Evolutionary conservation across 176 grass and related monocot species (phyloP).

Genomic region (Musa beccarii): DNA sequence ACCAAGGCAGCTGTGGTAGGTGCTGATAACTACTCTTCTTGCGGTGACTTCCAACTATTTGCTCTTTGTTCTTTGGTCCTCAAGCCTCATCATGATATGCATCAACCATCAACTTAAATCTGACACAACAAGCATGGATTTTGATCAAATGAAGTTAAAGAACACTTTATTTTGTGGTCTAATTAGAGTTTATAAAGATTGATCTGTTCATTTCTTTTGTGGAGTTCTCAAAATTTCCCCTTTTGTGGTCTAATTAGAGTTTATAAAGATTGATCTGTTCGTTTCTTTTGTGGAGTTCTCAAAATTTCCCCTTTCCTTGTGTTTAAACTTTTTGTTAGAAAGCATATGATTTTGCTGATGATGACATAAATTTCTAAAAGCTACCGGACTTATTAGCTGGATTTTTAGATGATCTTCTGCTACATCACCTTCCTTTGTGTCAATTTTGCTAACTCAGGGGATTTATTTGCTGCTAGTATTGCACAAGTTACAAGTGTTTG

Average conservation of each 20-base stretch:
- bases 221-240: no score
- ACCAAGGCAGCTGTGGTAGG: conserved; percentile 20
- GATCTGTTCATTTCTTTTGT: neutral
- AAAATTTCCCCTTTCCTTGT: no score
- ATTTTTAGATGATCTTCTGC: neutral
- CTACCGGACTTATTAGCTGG: neutral
- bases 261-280: neutral
- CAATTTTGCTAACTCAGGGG: neutral
- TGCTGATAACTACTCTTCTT: neutral
- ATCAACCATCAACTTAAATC: no score
- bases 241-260: no score
- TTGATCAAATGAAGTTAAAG: no score
- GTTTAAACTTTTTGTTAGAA: neutral
- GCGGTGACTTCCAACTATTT: neutral
- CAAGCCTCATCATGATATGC: no score
- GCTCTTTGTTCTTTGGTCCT: no score
- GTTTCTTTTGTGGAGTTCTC: neutral
- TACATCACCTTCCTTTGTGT: neutral
- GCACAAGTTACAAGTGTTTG: no score
- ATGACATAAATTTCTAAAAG: no score
- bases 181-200: no score
- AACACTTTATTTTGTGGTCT: no score
- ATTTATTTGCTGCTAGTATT: neutral
- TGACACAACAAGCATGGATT: no score
- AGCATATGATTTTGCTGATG: neutral